phyloP scores from a whole-genome alignment of 1,284 basidiomycete genomes.

The Cutaneotrichosporon cutaneum region DNA sequence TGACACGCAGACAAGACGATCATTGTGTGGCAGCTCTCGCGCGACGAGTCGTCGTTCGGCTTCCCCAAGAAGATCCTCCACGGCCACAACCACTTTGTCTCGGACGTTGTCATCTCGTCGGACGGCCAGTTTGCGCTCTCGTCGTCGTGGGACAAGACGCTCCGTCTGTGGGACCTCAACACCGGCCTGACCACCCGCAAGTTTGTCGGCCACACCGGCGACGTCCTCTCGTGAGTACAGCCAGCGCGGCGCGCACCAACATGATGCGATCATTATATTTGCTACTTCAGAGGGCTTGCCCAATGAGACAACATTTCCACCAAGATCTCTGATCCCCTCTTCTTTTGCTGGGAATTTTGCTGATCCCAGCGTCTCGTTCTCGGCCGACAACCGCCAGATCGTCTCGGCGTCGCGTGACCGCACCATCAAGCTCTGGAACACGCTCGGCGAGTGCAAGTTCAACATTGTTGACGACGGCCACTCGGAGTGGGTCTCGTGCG shows the following conservation, averaged over 20 bases:
- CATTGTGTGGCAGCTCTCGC: conserved; percentile 98
- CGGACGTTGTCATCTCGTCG: conserved; percentile 96
- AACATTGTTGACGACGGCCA: conserved; percentile 99
- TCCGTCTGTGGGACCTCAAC: conserved; percentile 98
- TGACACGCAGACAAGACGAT: conserved; percentile 86
- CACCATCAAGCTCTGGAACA: conserved; percentile 99
- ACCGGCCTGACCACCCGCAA: conserved; percentile 89
- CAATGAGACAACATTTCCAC: conserved; percentile 72
- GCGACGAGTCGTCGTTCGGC: conserved; percentile 84
- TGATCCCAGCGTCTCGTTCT: conserved; percentile 73
- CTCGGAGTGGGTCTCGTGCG: conserved; percentile 97
- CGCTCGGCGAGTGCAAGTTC: conserved; percentile 99
- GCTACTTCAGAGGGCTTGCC: conserved; percentile 74
- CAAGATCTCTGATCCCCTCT: conserved; percentile 66
- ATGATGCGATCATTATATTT: conserved; percentile 67
- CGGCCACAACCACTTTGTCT: conserved; percentile 99
- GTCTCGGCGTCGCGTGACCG: conserved; percentile 96
- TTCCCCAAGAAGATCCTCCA: conserved; percentile 96
- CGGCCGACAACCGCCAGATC: conserved; percentile 97
- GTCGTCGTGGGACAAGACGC: conserved; percentile 99
- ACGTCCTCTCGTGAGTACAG: conserved; percentile 73
- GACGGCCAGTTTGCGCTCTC: conserved; percentile 99
- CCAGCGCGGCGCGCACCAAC: conserved; percentile 18
- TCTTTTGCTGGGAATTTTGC: conserved; percentile 6
- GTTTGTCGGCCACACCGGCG: conserved; percentile 97